phyloP scores from a whole-genome alignment of 1,284 basidiomycete species.

The Peniophora sp. region DNA sequence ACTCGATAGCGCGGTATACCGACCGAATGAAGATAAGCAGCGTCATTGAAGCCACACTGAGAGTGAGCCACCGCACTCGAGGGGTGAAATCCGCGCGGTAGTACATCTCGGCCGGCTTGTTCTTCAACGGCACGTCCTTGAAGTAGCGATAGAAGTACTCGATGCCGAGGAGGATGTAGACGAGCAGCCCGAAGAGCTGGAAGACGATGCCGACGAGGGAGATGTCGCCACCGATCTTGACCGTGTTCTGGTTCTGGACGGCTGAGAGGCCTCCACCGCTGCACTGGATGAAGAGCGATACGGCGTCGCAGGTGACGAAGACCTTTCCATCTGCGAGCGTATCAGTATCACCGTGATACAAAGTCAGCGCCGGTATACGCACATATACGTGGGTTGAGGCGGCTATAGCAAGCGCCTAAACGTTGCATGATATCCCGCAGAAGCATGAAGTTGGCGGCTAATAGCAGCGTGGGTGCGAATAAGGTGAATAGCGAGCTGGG shows the following conservation, averaged over 20 bases:
- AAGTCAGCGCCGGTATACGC: not conserved
- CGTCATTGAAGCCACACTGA: not conserved
- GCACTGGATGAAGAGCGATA: not conserved
- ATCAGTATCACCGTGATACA: not conserved
- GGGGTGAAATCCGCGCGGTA: not conserved
- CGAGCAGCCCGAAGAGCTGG: not conserved
- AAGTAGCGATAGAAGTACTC: not conserved
- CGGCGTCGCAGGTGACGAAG: not conserved
- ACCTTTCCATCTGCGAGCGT: not conserved
- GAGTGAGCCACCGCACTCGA: not conserved
- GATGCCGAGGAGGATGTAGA: not conserved
- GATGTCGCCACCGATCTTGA: not conserved
- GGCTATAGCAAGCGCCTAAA: not conserved
- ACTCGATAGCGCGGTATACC: not conserved
- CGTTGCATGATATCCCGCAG: not conserved
- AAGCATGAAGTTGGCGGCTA: not conserved
- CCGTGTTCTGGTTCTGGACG: not conserved
- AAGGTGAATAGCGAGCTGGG: not conserved
- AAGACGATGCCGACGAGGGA: not conserved
- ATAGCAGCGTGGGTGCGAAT: not conserved
- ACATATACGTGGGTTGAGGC: not conserved
- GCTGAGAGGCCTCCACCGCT: not conserved
- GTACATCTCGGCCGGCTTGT: not conserved
- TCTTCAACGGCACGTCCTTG: not conserved
- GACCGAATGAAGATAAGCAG: not conserved